Conservation (phyloP, 2,329 filamentous ascomycete genomes). For the Metarhizium anisopliae region DNA sequence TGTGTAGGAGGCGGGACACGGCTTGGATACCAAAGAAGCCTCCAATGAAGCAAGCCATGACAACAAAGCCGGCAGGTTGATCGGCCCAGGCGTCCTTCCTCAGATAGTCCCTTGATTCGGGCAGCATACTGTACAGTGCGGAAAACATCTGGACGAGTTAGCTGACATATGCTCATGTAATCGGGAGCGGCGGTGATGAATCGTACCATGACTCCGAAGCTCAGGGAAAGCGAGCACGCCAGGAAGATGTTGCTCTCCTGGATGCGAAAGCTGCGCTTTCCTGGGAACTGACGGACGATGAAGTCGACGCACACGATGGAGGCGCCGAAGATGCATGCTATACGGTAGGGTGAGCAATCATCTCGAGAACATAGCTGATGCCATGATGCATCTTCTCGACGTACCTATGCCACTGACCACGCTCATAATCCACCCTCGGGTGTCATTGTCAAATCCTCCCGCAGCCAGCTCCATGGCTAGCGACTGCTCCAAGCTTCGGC, state of each 20-base stretch:
- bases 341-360: constrained; percentile 1
- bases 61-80: constrained; percentile 55
- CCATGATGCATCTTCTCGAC: constrained; percentile 17
- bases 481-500: not conserved
- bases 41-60: constrained; percentile 60
- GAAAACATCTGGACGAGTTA: constrained; percentile 64
- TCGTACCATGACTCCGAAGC: constrained; percentile 90
- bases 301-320: constrained; percentile 82
- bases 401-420: constrained; percentile 67
- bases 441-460: constrained; percentile 60
- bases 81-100: constrained; percentile 57
- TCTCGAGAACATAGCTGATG: not conserved
- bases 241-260: constrained; percentile 84
- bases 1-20: constrained; percentile 63
- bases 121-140: constrained; percentile 85
- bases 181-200: not conserved
- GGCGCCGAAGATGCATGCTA: constrained; percentile 64
- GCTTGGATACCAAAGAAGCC: constrained; percentile 71
- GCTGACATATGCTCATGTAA: not conserved
- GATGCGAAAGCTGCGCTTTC: constrained; percentile 72
- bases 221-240: constrained; percentile 79
- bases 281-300: constrained; percentile 62
- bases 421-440: constrained; percentile 87
- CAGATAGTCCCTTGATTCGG: constrained; percentile 73
- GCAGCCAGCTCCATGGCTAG: constrained; percentile 28